Evolutionary conservation across 495 filamentous ascomycete genomes (phyloP), one percentile per base, ranked within the genome.

Genomic region (Daldinia concentrica): DNA sequence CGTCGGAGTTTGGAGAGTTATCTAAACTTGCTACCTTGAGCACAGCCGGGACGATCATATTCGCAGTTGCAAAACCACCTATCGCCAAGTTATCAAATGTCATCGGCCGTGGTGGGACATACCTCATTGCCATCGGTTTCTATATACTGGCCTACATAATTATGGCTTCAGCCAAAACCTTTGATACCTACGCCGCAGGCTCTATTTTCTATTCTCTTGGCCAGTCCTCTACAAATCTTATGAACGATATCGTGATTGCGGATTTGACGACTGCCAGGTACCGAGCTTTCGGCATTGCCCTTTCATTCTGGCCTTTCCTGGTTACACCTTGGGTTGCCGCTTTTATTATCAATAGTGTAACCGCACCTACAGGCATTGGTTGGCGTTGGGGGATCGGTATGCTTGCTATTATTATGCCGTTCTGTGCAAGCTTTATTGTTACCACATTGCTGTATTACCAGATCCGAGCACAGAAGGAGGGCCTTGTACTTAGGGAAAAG

Each of bases 331-430:
- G 82, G 82, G 69, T 81, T 1, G 76, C 81, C 1, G 82, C 79
- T 7, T 81, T 81, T 58, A 85, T 85, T 48, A 75, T 81, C 19
- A 75, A 82, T 3, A 84, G 82, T 57, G 82, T 83, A 8, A 78
- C 81, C 9, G 64, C 66, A 4, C 64, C 66, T 3, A 61, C 76
- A 7, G 82, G 82, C 0, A 84, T 85, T 51, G 83, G 83, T 29
- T 85, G 83, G 83, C 78, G 82, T 26, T 85, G 83, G 83, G 82
- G 82, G 14, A 84, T 84, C 50, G 83, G 83, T 64, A 84, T 85
- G 81, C 78, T 84, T 9, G 83, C 81, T 17, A 83, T 85, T 29
- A 68, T 85, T 37, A 82, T 83, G 80, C 83, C 82, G 0, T 81
- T 83, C 51, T 79, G 82, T 36, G 80, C 83, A 6, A 80, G 77